These are phyloP conservation scores for Thelephora ganbajun DNA, from an alignment of 768 basidiomycete genomes.

Conservation along the genomic window DNA sequence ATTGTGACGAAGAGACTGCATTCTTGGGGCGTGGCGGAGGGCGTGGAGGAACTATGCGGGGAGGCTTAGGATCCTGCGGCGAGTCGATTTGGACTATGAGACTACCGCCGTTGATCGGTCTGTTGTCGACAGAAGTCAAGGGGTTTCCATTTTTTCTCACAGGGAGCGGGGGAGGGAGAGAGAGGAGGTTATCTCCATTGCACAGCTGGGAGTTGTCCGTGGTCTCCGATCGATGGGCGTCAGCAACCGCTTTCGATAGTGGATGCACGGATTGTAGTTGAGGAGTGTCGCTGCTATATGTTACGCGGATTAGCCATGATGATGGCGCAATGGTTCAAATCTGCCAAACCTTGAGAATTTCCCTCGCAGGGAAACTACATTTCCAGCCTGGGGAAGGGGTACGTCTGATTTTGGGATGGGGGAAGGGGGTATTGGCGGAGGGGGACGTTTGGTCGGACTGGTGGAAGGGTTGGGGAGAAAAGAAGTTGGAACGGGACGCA, in stretches of 20 bases:
- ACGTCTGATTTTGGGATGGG: neutral
- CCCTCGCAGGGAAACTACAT: too few species aligned
- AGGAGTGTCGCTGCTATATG: too few species aligned
- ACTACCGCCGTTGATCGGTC: neutral
- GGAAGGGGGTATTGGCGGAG: neutral
- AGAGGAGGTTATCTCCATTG: constrained; percentile 3
- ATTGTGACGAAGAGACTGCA: constrained; percentile 9
- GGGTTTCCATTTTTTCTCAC: neutral
- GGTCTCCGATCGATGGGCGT: too few species aligned
- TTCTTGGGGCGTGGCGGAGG: constrained; percentile 11
- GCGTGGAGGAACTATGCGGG: constrained; percentile 10
- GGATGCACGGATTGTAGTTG: too few species aligned
- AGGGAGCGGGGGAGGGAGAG: constrained; percentile 7
- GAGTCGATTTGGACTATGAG: neutral
- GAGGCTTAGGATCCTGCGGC: neutral
- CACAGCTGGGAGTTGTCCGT: neutral
- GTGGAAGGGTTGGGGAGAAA: constrained; percentile 1
- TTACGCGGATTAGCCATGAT: too few species aligned
- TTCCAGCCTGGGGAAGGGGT: too few species aligned
- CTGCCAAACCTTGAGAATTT: too few species aligned
- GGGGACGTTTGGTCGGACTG: neutral
- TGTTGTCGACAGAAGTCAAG: neutral
- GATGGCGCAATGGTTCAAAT: too few species aligned
- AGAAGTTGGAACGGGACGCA: constrained; percentile 36
- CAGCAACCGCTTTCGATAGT: too few species aligned